Percentiles rank a stretch among this genome's conserved stretches.
phyloP scores from a whole-genome alignment of 805 yeast species.

The Cyberlindnera japonica region DNA sequence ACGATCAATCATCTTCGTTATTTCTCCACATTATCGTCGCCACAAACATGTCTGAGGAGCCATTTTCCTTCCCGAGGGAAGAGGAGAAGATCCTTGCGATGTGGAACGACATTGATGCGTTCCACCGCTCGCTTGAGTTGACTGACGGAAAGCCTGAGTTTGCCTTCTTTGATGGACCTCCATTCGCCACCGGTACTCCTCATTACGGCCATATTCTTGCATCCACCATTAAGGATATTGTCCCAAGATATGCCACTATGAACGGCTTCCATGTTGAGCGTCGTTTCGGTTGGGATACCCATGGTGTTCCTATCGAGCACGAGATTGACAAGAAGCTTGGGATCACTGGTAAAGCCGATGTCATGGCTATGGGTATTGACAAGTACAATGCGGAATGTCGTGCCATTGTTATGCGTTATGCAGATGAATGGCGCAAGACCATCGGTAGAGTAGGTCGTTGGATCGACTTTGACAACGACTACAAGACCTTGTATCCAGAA shows the following conservation, averaged over 20 bases:
- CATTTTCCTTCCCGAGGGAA: conserved; percentile 79
- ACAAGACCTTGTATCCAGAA: conserved; percentile 91
- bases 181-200: conserved; percentile 99
- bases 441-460: conserved; percentile 96
- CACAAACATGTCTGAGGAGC: conserved; percentile 35
- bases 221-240: conserved; percentile 94
- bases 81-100: conserved; percentile 76
- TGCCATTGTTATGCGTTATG: conserved; percentile 95
- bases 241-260: conserved; percentile 98
- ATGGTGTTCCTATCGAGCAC: conserved; percentile 97
- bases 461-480: conserved; percentile 98
- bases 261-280: conserved; percentile 95
- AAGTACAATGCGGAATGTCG: conserved; percentile 94
- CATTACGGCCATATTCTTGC: conserved; percentile 98
- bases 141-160: conserved; percentile 84
- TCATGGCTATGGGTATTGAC: conserved; percentile 88
- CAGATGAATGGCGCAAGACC: conserved; percentile 90
- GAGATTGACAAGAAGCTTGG: conserved; percentile 97
- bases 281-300: conserved; percentile 99
- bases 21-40: background rate
- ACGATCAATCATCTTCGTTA: background rate
- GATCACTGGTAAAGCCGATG: conserved; percentile 91
- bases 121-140: conserved; percentile 77
- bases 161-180: conserved; percentile 98
- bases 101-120: conserved; percentile 95